Conservation (phyloP, 495 filamentous ascomycete genomes). For the Thermothielavioides terrestris region DNA sequence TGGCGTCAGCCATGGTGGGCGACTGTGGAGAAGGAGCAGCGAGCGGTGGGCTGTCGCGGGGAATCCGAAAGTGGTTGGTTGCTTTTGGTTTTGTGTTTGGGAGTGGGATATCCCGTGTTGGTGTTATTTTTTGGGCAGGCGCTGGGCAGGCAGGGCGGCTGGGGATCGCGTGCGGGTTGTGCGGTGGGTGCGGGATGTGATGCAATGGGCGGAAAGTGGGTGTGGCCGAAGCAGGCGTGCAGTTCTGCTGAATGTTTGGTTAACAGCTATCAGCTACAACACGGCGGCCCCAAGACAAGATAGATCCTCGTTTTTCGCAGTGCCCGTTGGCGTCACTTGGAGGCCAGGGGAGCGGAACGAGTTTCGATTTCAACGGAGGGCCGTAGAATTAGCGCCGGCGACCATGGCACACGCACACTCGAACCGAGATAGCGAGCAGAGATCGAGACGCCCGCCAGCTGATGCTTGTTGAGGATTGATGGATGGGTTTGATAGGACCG, state of each 20-base stretch:
- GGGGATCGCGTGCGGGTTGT: constrained; percentile 28
- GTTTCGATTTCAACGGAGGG: background rate
- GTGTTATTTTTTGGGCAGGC: constrained; percentile 18
- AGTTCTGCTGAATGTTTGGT: constrained; percentile 4
- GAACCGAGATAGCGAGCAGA: constrained; percentile 1
- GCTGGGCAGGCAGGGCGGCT: constrained; percentile 16
- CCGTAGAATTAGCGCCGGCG: background rate
- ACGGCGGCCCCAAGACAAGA: too few relatives aligned
- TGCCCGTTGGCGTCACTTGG: background rate
- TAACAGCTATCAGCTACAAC: too few relatives aligned
- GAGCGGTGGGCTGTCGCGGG: constrained; percentile 7
- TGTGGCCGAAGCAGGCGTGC: constrained; percentile 9
- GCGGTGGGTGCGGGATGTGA: constrained; percentile 23
- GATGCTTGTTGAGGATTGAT: constrained; percentile 8
- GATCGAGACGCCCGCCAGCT: constrained; percentile 7
- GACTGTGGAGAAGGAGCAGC: constrained; percentile 12
- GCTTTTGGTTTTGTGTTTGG: too few relatives aligned
- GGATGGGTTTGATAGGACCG: constrained; percentile 4
- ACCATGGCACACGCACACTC: constrained; percentile 8
- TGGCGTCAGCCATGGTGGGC: constrained; percentile 47
- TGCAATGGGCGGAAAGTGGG: constrained; percentile 27
- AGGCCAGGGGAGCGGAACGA: too few relatives aligned
- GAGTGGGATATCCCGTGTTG: constrained; percentile 1
- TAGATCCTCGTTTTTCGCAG: constrained; percentile 3
- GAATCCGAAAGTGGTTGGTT: constrained; percentile 8